Base-by-base conservation (phyloP, 1,139 yeast species). In the Sugiyamaella grinbergsii region DNA sequence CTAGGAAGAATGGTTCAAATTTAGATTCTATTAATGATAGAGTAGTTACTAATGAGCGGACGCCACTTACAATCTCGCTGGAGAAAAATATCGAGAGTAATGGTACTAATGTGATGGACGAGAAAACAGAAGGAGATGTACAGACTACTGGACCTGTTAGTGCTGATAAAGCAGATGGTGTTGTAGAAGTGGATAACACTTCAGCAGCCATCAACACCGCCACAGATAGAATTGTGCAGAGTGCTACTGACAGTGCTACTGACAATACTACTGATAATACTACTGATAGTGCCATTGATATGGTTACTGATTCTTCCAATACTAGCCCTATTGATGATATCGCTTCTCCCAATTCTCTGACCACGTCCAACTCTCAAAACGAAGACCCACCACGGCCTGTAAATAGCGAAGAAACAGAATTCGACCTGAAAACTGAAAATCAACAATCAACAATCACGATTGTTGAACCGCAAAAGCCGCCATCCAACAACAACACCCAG, bases 1-100 rank as follows among this genome's bases (percentile, higher is more conserved):
- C 54, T 11, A 50, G 55, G 26, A 52, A 49, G 26, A 42, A 34
- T 34, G 40, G 40, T 13, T 11, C 41, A 18, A 19, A 5, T 24
- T 34, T 46, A 33, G 44, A 41, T 7, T 20, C 38, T 13, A 40
- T 40, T 4, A 28, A 40, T 20, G 43, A 40, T 8, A 24, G 16
- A 15, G 24, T 37, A n/a, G 22, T 11, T 10, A 11, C 5, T 13
- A 28, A 10, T 23, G 47, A 37, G 3, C n/a, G 23, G 24, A 28
- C 18, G 5, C 46, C 40, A 15, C 26, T 36, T 16, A 20, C 29
- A 7, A 26, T 19, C 11, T 31, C 42, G 19, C 20, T 28, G 29
- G 37, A 19, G 19, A 29, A 24, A 5, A 19, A 26, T 4, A 38
- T 31, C 11, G 51, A 26, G 3, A 31, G 18, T 47, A 45, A 22